These are phyloP conservation scores for Penicillium sp. DNA, from an alignment of 2,329 filamentous ascomycete genomes.

Conservation along the genomic window DNA sequence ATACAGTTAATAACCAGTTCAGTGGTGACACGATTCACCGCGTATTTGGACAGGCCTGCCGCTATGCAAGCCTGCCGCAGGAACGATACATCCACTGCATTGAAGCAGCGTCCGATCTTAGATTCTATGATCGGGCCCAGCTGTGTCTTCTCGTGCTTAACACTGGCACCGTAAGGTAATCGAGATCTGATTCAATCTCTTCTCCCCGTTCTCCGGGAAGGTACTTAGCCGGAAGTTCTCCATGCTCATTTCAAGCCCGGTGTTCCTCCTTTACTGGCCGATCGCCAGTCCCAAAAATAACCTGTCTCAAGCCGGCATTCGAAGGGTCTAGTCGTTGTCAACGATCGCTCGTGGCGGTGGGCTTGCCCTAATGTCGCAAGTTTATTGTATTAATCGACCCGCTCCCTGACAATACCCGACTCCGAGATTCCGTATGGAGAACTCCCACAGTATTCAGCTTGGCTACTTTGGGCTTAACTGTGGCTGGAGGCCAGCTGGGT, in stretches of 20 bases:
- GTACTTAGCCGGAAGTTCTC: neutral
- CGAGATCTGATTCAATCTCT: neutral
- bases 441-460: conserved; percentile 5
- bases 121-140: conserved; percentile 1
- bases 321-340: conserved; percentile 16
- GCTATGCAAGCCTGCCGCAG: conserved; percentile 2
- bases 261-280: neutral
- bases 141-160: neutral
- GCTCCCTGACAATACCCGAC: conserved; percentile 4
- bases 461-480: conserved; percentile 16
- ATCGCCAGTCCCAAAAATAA: conserved; percentile 23
- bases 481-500: conserved; percentile 13
- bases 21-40: neutral
- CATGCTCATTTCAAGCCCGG: neutral
- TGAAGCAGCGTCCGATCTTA: conserved; percentile 1
- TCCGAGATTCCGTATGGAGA: neutral
- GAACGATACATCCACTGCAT: conserved; percentile 16
- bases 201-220: neutral
- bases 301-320: conserved; percentile 11
- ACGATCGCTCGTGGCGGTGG: conserved; percentile 20
- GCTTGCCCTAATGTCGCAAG: conserved; percentile 26
- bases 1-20: neutral
- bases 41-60: neutral
- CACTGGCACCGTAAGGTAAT: neutral
- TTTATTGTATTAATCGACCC: conserved; percentile 18